Percentiles rank a stretch among this genome's conserved stretches.
These are phyloP conservation scores for Cercospora berteroae DNA, from an alignment of 2,329 filamentous ascomycete species.

Conservation along the genomic window DNA sequence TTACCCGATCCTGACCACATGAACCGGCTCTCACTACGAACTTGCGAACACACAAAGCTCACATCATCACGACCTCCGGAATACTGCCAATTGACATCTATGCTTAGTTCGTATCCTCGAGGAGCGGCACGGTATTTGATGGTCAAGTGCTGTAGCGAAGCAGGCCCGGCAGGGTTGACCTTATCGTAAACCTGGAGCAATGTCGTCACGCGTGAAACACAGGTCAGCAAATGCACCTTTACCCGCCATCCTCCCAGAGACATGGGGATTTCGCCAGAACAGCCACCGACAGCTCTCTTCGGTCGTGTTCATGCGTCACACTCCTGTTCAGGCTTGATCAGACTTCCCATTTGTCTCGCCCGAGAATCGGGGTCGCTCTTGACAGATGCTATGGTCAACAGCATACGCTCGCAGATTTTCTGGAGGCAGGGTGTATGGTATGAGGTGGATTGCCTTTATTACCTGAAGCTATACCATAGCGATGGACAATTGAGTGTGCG, in stretches of 20 bases:
- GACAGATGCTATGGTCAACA: neutral
- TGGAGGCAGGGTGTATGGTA: neutral
- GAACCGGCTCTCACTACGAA: neutral
- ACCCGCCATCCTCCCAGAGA: neutral
- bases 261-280: neutral
- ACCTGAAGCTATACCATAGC: neutral
- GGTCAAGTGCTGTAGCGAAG: neutral
- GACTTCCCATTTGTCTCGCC: neutral
- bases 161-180: neutral
- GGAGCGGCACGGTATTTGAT: neutral
- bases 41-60: neutral
- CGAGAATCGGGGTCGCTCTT: neutral
- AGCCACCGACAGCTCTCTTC: neutral
- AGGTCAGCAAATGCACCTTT: neutral
- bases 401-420: neutral
- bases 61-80: neutral
- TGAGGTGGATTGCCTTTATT: neutral
- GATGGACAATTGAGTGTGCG: neutral
- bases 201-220: constrained; percentile 8
- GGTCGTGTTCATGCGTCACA: neutral
- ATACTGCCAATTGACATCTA: neutral
- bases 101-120: neutral
- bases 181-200: neutral
- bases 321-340: neutral
- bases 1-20: neutral